Conservation (phyloP, 2,329 filamentous ascomycete genomes). For the Fusarium decemcellulare region DNA sequence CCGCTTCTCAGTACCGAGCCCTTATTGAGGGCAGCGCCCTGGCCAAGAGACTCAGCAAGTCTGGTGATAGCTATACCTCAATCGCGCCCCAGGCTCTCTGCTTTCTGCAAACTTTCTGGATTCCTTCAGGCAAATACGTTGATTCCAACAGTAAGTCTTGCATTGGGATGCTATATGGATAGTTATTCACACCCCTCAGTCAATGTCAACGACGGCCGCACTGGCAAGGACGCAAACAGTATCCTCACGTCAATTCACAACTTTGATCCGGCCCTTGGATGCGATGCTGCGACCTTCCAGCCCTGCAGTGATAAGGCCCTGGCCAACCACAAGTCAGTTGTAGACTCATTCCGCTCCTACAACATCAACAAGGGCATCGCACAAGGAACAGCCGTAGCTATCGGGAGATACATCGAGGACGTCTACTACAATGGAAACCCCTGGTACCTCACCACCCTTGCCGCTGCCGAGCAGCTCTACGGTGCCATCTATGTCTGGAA, state of each 20-base stretch:
- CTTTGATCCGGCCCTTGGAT: slow-evolving; percentile 77
- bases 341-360: slow-evolving; percentile 84
- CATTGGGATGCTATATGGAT: no score
- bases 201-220: slow-evolving; percentile 71
- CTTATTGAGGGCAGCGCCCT: slow-evolving; percentile 77
- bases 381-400: slow-evolving; percentile 70
- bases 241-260: slow-evolving; percentile 76
- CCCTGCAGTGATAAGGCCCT: slow-evolving; percentile 80
- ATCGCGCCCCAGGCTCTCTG: slow-evolving; percentile 81
- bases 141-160: slow-evolving; percentile 73
- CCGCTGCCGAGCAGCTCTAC: slow-evolving; percentile 85
- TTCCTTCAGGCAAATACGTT: slow-evolving; percentile 69
- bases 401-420: slow-evolving; percentile 81
- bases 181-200: slow-evolving; percentile 51
- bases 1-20: slow-evolving; percentile 78
- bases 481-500: slow-evolving; percentile 82
- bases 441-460: slow-evolving; percentile 84
- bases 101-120: slow-evolving; percentile 83
- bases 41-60: slow-evolving; percentile 73
- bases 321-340: slow-evolving; percentile 82
- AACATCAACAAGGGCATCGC: slow-evolving; percentile 76
- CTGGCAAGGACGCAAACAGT: slow-evolving; percentile 80
- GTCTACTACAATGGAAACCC: slow-evolving; percentile 84
- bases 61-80: slow-evolving; percentile 71
- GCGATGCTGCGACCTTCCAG: slow-evolving; percentile 81